Base-by-base conservation (phyloP, 768 basidiomycete genomes). In the Termitomyces titanicus region DNA sequence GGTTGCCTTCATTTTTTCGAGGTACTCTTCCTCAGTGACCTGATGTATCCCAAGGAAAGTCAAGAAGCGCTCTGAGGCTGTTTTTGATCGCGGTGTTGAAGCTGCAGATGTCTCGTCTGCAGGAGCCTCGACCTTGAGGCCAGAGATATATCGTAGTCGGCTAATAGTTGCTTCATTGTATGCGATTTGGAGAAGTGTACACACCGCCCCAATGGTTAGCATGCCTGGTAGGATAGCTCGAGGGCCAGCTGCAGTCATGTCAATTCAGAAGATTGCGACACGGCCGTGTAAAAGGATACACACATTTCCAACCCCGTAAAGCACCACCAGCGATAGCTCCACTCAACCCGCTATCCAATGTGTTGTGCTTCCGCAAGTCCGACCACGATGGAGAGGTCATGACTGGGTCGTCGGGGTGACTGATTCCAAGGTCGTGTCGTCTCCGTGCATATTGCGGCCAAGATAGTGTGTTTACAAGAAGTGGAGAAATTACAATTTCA, bases 401-500 rank as follows among this genome's bases (percentile, higher is more conserved):
- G 12, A 47, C 13, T 2, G 22, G 40, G 53, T 55, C 56, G 35
- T 56, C 25, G 15, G 60, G 10, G 24, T 59, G 45, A n/a, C 35
- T 56, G 17, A 68, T 60, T 38, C 56, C 67, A 5, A 68, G 56
- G 20, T 72, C 66, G 52, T 63, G 63, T 56, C 71, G 70, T 65
- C 74, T 74, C 51, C 75, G 71, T 51, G 70, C 71, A 62, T 83
- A 84, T 57, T 82, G 79, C 39, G 71, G 69, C 62, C 73, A 77
- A 2, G 78, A 69, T n/a, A 78, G 64, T 1, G 69, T 68, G 22
- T 70, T 69, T 9, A 78, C 71, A 40, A 92, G 70, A 1, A 80
- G 54, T 0, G 93, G 93, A 43, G 81, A 81, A 47, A 92, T 71
- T n/a, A 81, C 63, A 64, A 84, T 90, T 76, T 94, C 93, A 56